Conservation (phyloP, 768 basidiomycete genomes). For the Serendipita sp. region DNA sequence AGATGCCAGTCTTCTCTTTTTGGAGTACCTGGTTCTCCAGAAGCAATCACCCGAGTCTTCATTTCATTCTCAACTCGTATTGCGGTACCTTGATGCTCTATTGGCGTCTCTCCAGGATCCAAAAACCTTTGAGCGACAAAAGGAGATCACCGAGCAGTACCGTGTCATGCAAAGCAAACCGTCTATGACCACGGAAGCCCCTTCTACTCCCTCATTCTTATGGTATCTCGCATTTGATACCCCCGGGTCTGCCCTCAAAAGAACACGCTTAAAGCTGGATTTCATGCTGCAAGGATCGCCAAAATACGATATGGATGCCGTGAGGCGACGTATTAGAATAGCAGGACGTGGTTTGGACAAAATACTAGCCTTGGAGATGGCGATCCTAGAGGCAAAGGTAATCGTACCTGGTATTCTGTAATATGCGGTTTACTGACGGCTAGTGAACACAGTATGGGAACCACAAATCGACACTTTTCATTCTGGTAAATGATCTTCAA, state of each 20-base stretch:
- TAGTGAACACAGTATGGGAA: constrained; percentile 29
- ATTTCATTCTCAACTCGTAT: constrained; percentile 53
- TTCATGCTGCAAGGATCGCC: constrained; percentile 67
- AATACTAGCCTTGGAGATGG: constrained; percentile 52
- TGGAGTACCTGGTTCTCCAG: constrained; percentile 68
- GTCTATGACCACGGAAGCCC: constrained; percentile 17
- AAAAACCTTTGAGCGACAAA: neutral
- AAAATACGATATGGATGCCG: constrained; percentile 39
- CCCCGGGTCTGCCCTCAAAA: constrained; percentile 61
- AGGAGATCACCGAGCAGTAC: constrained; percentile 23
- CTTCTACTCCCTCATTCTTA: constrained; percentile 34
- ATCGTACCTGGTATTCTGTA: neutral
- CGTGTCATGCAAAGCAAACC: constrained; percentile 21
- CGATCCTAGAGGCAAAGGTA: constrained; percentile 70
- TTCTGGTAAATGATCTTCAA: constrained; percentile 51
- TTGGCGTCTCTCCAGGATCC: constrained; percentile 29
- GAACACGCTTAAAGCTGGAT: constrained; percentile 53
- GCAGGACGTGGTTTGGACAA: constrained; percentile 24
- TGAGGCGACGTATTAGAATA: constrained; percentile 31
- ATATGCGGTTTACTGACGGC: constrained; percentile 9
- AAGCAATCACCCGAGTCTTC: constrained; percentile 45
- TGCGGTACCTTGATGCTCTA: constrained; percentile 39
- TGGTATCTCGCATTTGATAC: constrained; percentile 73
- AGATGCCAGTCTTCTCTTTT: constrained; percentile 49
- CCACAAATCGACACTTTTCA: constrained; percentile 46